phyloP scores from a whole-genome alignment of 108 stramenopile genomes.

The Skeletonema tropicum region DNA sequence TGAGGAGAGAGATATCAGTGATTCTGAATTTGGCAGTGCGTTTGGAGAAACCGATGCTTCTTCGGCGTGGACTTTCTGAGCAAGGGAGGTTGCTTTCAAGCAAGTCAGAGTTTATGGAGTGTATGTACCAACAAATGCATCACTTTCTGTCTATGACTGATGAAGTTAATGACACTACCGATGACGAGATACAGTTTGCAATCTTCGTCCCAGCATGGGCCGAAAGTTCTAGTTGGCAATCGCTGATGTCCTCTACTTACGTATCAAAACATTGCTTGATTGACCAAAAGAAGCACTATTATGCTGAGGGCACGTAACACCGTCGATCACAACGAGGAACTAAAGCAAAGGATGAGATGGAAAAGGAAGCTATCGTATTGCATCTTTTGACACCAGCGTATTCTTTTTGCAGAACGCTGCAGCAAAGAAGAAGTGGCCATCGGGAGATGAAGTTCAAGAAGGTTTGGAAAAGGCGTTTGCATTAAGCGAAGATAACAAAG shows the following conservation, averaged over 20 bases:
- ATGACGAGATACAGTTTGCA: constrained; percentile 82
- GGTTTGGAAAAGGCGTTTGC: too few relatives aligned
- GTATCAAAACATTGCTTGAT: constrained; percentile 66
- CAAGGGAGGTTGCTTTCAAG: constrained; percentile 72
- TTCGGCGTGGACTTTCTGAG: constrained; percentile 65
- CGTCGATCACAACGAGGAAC: constrained; percentile 16
- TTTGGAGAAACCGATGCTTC: constrained; percentile 86
- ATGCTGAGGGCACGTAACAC: constrained; percentile 84
- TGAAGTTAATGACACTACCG: neutral
- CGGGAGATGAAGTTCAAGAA: constrained; percentile 26
- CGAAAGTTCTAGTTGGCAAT: constrained; percentile 73
- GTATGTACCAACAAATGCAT: constrained; percentile 70
- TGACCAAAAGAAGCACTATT: constrained; percentile 69
- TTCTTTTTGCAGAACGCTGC: constrained; percentile 76
- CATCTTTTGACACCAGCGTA: too few relatives aligned
- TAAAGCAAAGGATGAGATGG: constrained; percentile 1
- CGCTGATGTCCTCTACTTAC: constrained; percentile 53
- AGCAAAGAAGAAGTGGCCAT: constrained; percentile 56
- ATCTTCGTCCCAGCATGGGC: constrained; percentile 92
- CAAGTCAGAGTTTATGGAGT: constrained; percentile 74
- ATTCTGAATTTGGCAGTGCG: constrained; percentile 58
- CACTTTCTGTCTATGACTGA: constrained; percentile 14
- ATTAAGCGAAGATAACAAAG: constrained; percentile 15
- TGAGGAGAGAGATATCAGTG: constrained; percentile 25
- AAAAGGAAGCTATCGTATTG: constrained; percentile 65